Conservation (phyloP, 306 rosid genomes). For the Carpinus fangiana region DNA sequence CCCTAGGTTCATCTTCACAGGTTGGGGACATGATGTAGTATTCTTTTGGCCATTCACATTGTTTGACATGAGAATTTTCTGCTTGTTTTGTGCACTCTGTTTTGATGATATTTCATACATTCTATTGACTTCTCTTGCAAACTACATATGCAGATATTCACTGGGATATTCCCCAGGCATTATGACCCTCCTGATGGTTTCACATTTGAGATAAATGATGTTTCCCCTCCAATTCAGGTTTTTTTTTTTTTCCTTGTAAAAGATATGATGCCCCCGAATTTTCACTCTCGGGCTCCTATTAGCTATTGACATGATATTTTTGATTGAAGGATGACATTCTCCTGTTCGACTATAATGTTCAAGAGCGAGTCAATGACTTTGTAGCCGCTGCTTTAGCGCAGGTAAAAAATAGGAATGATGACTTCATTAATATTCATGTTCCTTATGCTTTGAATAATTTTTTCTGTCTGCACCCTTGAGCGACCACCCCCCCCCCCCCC, state of each 20-base stretch:
- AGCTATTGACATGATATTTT: slow-evolving; percentile 18
- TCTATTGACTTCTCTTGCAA: slow-evolving; percentile 17
- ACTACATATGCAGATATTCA: slow-evolving; percentile 62
- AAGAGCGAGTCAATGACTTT: slow-evolving; percentile 48
- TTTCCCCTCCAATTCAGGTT: slow-evolving; percentile 67
- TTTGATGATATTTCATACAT: slow-evolving; percentile 11
- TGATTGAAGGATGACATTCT: slow-evolving; percentile 51
- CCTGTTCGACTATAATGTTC: slow-evolving; percentile 53
- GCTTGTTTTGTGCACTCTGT: not conserved
- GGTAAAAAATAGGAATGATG: slow-evolving; percentile 41
- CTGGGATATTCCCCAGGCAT: slow-evolving; percentile 78
- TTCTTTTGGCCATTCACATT: not conserved
- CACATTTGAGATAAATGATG: slow-evolving; percentile 76
- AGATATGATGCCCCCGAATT: slow-evolving; percentile 10
- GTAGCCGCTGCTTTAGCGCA: slow-evolving; percentile 59
- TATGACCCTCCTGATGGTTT: slow-evolving; percentile 93
- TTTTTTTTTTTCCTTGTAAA: not conserved
- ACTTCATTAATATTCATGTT: not conserved
- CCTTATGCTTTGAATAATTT: slow-evolving; percentile 18
- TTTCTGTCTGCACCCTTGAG: not conserved
- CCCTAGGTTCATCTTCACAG: slow-evolving; percentile 73
- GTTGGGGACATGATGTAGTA: slow-evolving; percentile 37
- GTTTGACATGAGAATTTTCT: slow-evolving; percentile 2
- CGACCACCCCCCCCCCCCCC: no score
- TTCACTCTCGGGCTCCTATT: slow-evolving; percentile 15